Percentiles rank a stretch among this genome's conserved stretches.
Conservation (phyloP, 2,329 filamentous ascomycete genomes). For the Pezicula rhizophila region DNA sequence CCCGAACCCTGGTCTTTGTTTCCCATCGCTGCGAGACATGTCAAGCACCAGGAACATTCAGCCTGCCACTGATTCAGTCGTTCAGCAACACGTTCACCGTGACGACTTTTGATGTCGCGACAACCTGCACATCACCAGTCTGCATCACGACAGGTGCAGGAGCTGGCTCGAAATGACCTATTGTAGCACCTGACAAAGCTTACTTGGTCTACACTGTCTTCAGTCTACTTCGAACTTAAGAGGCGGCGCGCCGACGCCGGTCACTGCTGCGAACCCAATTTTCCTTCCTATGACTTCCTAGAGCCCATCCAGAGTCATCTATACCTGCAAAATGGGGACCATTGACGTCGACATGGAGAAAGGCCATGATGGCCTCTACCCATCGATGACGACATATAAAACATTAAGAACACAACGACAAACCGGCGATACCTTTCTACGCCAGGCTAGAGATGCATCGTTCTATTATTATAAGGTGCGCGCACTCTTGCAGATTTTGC, state of each 20-base stretch:
- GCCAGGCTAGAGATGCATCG: too few relatives aligned
- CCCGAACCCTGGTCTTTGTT: too few relatives aligned
- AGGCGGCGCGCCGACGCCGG: neutral
- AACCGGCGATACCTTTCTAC: too few relatives aligned
- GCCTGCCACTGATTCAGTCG: too few relatives aligned
- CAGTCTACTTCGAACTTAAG: neutral
- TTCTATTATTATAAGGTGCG: too few relatives aligned
- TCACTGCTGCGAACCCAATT: too few relatives aligned
- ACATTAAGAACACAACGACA: neutral
- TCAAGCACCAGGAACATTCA: too few relatives aligned
- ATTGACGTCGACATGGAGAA: conserved; percentile 14
- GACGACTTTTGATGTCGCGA: neutral
- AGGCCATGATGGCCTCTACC: neutral
- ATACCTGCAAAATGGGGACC: conserved; percentile 3
- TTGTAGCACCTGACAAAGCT: too few relatives aligned
- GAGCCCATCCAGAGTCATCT: conserved; percentile 1
- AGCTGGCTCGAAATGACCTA: conserved; percentile 17
- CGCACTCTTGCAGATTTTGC: too few relatives aligned
- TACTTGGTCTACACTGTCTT: too few relatives aligned
- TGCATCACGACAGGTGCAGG: conserved; percentile 8
- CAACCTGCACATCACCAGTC: neutral
- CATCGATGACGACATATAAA: neutral
- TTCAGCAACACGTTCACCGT: neutral
- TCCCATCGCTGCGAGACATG: too few relatives aligned
- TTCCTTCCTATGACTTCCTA: too few relatives aligned